Base-by-base conservation (phyloP, 805 yeast genomes). In the Isabelozyma pseudorhagii region DNA sequence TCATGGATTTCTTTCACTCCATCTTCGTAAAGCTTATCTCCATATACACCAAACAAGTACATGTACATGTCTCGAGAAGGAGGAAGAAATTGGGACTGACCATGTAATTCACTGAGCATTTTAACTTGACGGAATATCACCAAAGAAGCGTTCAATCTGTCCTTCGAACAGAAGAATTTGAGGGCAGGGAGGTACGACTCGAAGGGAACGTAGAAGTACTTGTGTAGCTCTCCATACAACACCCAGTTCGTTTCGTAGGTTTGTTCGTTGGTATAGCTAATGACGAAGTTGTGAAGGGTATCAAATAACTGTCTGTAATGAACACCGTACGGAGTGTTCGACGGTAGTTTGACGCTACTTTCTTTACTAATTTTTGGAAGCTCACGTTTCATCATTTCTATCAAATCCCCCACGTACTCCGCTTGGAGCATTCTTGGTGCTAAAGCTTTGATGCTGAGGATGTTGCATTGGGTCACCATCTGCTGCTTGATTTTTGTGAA, bases 1-100 rank as follows among this genome's bases (percentile, higher is more conserved):
- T 81, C 78, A 55, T 87, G 89, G 3, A 88, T 64, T 50, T 83
- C 85, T 45, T 72, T 72, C 14, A 87, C 81, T 0, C 93, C 94
- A 7, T 83, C 84, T 50, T 78, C 82, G 55, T 83, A 87, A 34
- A 75, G 66, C 46, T 70, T 68, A 45, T 74, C 73, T 1, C 90
- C 87, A 66, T 86, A 86, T 44, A 78, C 78, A 46, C 77, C 71
- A 60, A 88, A 83, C 21, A 87, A 63, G 54, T 79, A 79, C 48
- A 76, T 63, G 57, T 87, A 89, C 63, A 86, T 79, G 18, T 81
- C 84, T 45, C 66, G 61, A 65, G 59, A 65, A 5, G 74, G 71
- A 10, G 74, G 71, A 18, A 54, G 44, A 41, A 49, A 50, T 42
- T 55, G 60, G 28, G 41, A 9, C 36, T 56, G 50, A 9, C 82